Conservation (phyloP, 2,329 filamentous ascomycete species). For the Penicillium concentricum region DNA sequence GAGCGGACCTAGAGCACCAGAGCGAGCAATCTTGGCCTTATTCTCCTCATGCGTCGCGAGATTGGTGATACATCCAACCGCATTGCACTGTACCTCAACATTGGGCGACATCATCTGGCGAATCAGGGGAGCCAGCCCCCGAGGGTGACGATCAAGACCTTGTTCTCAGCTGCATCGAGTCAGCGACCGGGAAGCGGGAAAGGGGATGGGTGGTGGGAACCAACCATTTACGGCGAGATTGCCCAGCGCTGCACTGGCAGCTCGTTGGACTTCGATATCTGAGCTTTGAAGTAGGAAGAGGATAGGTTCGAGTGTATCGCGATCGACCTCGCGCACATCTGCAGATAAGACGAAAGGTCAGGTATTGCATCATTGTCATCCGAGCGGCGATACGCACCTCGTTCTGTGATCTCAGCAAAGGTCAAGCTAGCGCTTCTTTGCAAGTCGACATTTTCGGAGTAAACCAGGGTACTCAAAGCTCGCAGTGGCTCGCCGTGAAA, state of each 20-base stretch:
- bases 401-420: conserved; percentile 97
- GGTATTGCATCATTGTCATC: conserved; percentile 9
- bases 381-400: conserved; percentile 60
- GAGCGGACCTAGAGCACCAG: conserved; percentile 84
- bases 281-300: conserved; percentile 90
- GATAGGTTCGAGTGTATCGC: conserved; percentile 92
- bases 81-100: conserved; percentile 98
- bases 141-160: conserved; percentile 90
- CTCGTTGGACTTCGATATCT: conserved; percentile 95
- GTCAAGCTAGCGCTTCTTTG: conserved; percentile 96
- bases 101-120: conserved; percentile 98
- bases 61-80: conserved; percentile 98
- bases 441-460: conserved; percentile 97
- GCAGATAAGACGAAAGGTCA: conserved; percentile 15
- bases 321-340: conserved; percentile 97
- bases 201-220: not conserved
- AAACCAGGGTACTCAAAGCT: conserved; percentile 92
- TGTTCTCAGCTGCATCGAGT: conserved; percentile 80
- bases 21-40: conserved; percentile 96
- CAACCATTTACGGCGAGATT: conserved; percentile 96
- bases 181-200: conserved; percentile 36
- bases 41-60: conserved; percentile 98
- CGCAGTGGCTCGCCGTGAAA: conserved; percentile 93
- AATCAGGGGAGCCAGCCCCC: conserved; percentile 86
- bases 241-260: conserved; percentile 90